Evolutionary conservation across 1,139 yeast genomes (phyloP), one percentile per base, ranked within the genome.

Genomic region (Meyerozyma smithsonii): DNA sequence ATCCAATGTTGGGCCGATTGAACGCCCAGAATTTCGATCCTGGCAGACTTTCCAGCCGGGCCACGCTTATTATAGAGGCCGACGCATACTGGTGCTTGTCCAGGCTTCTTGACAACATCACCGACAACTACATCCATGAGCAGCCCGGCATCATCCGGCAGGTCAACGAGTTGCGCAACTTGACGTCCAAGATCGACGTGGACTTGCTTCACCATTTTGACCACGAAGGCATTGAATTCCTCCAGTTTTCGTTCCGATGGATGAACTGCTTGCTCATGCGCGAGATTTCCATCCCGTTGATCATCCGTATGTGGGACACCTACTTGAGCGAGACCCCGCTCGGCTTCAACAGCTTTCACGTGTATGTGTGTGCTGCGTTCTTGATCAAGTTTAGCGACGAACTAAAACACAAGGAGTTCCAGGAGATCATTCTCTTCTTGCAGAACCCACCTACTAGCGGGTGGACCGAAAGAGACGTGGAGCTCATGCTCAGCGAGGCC

Each of bases 331-430:
- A 92, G 58, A 86, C 85, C 4, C 83, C 92, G 0, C 74, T 84
- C 28, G 97, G 97, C 4, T 86, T 92, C 56, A 87, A 88, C 47
- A 88, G 84, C 51, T 92, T 94, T 62, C 99, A 92, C 59, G 89
- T 92, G 7, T 92, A 92, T 57, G 98, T 92, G 4, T 92, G 99
- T 65, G 97, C 97, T n/a, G 97, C 98, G 10, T 92, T 92, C 55
- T 66, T 92, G 51, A 84, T 90, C 42, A 84, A 87, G 55, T 92
- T 95, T 80, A 79, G 94, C 43, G 77, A 73, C 38, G 82, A 81
- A 44, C 67, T 92, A 46, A 79, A 84, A 59, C 71, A 72, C n/a
- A 86, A 84, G 87, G 98, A 92, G 50, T 92, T 92, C 58, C 97
- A 92, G 59, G 97, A 88, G 47, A 86, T 89, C 28, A 80, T 92